Conservation (phyloP, 2,329 filamentous ascomycete genomes). For the Geoglossum cookeanum region DNA sequence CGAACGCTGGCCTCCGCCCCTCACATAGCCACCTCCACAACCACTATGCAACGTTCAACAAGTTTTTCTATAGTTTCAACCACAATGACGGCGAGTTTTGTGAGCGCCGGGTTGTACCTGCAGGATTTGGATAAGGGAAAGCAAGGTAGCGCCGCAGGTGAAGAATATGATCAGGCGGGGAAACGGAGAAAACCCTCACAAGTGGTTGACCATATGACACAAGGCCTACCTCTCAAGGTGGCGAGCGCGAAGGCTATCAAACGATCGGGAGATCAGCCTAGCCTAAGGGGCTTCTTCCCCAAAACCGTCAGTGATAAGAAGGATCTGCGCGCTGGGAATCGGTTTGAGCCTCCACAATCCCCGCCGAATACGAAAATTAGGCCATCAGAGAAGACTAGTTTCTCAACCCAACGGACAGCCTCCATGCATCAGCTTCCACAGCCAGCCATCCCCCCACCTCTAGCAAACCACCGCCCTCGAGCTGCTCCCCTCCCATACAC, state of each 20-base stretch:
- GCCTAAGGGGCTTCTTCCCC: constrained; percentile 12
- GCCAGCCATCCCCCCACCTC: not conserved
- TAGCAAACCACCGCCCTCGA: not conserved
- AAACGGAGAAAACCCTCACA: constrained; percentile 4
- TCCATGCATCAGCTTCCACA: not conserved
- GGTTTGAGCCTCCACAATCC: not conserved
- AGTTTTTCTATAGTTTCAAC: constrained; percentile 12
- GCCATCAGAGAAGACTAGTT: not conserved
- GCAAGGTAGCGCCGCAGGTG: constrained; percentile 11
- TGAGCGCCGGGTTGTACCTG: constrained; percentile 14
- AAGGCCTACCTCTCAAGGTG: constrained; percentile 5
- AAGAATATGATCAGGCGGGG: constrained; percentile 6
- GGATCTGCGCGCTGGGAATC: not conserved
- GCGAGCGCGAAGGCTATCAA: constrained; percentile 6
- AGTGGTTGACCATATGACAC: constrained; percentile 4
- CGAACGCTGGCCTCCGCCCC: not conserved
- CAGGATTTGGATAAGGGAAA: constrained; percentile 14
- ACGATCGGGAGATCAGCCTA: constrained; percentile 10
- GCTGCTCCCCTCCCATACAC: not conserved
- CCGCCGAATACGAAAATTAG: not conserved
- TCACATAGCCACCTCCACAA: constrained; percentile 7
- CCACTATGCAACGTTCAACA: constrained; percentile 16
- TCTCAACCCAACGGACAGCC: not conserved
- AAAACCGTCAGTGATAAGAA: constrained; percentile 3
- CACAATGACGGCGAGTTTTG: constrained; percentile 11